phyloP scores from a whole-genome alignment of 805 yeast species.

The Hyphopichia homilentoma region DNA sequence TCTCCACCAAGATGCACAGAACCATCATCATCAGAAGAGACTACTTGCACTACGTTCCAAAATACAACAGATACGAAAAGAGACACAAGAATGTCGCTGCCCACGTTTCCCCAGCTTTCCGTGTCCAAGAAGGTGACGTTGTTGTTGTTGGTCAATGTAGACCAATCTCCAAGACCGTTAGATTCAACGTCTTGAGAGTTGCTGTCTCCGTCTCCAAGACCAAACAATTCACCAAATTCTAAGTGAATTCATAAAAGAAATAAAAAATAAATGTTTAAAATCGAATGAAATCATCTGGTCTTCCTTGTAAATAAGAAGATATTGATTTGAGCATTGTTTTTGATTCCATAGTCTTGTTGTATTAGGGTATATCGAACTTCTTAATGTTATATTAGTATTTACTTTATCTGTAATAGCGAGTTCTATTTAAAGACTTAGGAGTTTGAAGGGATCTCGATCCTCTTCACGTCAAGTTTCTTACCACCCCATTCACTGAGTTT shows the following conservation, averaged over 20 bases:
- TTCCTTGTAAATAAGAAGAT: too few species aligned
- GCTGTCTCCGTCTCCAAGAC: conserved; percentile 82
- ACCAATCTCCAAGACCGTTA: conserved; percentile 99
- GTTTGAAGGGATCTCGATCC: conserved; percentile 57
- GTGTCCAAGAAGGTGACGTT: conserved; percentile 97
- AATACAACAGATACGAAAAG: conserved; percentile 99
- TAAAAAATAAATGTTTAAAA: background rate
- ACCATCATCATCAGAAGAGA: conserved; percentile 99
- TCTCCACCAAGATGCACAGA: conserved; percentile 99
- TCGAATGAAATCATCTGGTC: too few species aligned
- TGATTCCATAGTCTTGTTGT: too few species aligned
- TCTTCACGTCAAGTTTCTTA: conserved; percentile 44
- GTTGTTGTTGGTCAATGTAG: conserved; percentile 99
- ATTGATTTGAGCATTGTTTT: too few species aligned
- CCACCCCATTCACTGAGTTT: conserved; percentile 63
- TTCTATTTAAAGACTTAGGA: too few species aligned
- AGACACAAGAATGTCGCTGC: conserved; percentile 99
- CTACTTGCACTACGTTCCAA: conserved; percentile 99
- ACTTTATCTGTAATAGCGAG: too few species aligned
- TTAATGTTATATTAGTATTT: too few species aligned
- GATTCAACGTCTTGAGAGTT: conserved; percentile 99
- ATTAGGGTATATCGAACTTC: too few species aligned
- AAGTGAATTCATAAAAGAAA: conserved; percentile 35
- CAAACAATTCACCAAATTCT: conserved; percentile 96
- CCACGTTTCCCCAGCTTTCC: conserved; percentile 99